Evolutionary conservation across 768 basidiomycete species (phyloP).

Genomic region (Pleurotus salmoneostramineus): DNA sequence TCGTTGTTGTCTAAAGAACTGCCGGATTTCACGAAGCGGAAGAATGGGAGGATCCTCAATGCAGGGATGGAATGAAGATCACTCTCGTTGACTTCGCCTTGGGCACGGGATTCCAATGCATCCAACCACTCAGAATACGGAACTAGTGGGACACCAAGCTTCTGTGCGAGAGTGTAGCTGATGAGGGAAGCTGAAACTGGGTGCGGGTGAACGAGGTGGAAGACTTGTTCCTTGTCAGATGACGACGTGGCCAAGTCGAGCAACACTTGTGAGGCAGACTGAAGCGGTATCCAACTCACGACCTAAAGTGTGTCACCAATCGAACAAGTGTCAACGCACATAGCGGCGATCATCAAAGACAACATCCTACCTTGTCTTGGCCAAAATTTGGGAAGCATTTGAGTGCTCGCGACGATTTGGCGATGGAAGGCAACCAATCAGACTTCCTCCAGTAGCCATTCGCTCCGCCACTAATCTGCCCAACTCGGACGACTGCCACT

Average conservation of each 20-base stretch:
- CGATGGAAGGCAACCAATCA: slow-evolving; percentile 31
- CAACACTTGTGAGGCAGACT: slow-evolving; percentile 16
- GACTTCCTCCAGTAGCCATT: slow-evolving; percentile 32
- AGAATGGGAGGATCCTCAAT: slow-evolving; percentile 1
- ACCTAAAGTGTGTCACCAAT: not conserved
- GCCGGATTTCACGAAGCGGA: not conserved
- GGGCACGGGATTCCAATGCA: not conserved
- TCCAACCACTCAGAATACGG: slow-evolving; percentile 13
- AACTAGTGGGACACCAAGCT: slow-evolving; percentile 12
- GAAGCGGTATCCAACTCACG: slow-evolving; percentile 19
- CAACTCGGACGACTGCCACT: slow-evolving; percentile 25
- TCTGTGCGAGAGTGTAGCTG: slow-evolving; percentile 8
- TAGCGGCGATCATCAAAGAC: not conserved
- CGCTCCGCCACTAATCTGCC: slow-evolving; percentile 30
- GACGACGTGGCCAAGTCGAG: slow-evolving; percentile 13
- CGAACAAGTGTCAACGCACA: too few relatives aligned
- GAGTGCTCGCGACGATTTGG: slow-evolving; percentile 26
- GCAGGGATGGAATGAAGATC: slow-evolving; percentile 1
- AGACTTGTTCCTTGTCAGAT: slow-evolving; percentile 5
- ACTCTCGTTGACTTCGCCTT: not conserved
- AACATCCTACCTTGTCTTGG: slow-evolving; percentile 16
- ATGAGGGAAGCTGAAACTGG: slow-evolving; percentile 12
- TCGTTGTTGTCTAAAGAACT: not conserved
- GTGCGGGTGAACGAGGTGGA: slow-evolving; percentile 16
- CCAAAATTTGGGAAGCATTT: slow-evolving; percentile 22